A percentile compares a stretch with the other conserved stretches of the same genome.
These are phyloP conservation scores for Alternaria tenuissima DNA, from an alignment of 2,329 filamentous ascomycete species.

Conservation along the genomic window DNA sequence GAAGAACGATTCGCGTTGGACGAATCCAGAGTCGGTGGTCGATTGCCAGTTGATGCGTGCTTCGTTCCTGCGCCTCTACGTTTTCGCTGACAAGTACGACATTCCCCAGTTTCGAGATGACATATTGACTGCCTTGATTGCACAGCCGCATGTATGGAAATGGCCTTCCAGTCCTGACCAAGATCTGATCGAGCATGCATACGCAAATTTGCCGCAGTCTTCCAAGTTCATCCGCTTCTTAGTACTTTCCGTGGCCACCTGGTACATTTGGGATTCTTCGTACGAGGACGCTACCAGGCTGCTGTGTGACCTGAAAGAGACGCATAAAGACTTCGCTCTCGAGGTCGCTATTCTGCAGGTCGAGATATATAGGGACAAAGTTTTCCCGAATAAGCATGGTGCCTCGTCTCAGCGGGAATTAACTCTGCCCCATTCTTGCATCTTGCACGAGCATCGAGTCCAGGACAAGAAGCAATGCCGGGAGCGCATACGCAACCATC, in stretches of 20 bases:
- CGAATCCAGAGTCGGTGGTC: background rate
- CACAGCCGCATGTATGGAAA: background rate
- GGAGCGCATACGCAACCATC: slow-evolving; percentile 1
- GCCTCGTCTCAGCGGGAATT: accelerated
- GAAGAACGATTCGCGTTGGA: too few relatives aligned
- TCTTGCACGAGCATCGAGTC: slow-evolving; percentile 9
- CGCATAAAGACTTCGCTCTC: background rate
- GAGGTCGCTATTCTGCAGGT: background rate
- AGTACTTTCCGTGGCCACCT: background rate
- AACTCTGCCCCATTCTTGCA: background rate
- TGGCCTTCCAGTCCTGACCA: background rate
- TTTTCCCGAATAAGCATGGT: background rate
- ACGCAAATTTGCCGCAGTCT: background rate
- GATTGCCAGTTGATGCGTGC: background rate
- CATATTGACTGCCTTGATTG: background rate
- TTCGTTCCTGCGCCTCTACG: background rate
- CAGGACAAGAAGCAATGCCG: slow-evolving; percentile 8
- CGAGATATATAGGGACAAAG: background rate
- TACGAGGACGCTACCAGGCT: background rate
- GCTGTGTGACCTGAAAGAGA: background rate
- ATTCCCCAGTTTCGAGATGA: background rate
- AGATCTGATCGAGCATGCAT: background rate
- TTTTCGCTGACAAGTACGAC: background rate
- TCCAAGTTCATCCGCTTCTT: background rate
- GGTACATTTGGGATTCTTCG: background rate